Base-by-base conservation (phyloP, 371 early-diverging fungal species). In the Syncephalastrum sp. region DNA sequence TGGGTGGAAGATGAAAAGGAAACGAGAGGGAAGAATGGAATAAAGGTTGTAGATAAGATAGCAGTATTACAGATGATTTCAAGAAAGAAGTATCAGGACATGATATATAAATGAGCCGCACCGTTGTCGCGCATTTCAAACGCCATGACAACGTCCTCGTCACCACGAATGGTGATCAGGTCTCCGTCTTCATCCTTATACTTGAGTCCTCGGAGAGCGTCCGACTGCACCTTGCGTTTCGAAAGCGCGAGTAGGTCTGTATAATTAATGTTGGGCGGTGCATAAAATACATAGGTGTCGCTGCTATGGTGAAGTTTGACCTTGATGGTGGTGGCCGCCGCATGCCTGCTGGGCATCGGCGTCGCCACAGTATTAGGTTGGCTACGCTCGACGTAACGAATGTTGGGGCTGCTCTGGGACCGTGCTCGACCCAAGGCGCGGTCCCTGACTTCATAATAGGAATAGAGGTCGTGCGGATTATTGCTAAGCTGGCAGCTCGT, bases 101-200 rank as follows among this genome's bases (percentile, higher is more conserved):
- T 33, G 38, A 59, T 59, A 29, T 51, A 59, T 27, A 59, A 38
- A 46, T 59, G 52, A 29, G 49, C 47, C 14, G 53, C 59, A 33
- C 23, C 57, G 17, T 21, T 80, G 76, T 29, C 78, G 70, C 52
- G 42, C 15, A 21, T 45, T 62, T 91, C 91, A 75, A 93, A 89
- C 6, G 93, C 91, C 81, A 92, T 61, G 42, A 74, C 79, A 16
- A 94, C 86, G 60, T 94, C 96, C 38, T 91, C 93, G 59, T 93
- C 90, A 17, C 79, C 80, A 50, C 83, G 81, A 53, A 94, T 82
- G 41, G 81, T 82, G 23, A 92, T 82, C 54, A 84, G 79, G 64
- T 94, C 93, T 24, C 90, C 89, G 54, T 93, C 94, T 64, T 93
- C 93, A 64, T 94, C 94, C 61, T 79, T 81, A 68, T 92, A 94